These are phyloP conservation scores for Fusarium tuaranense DNA, from an alignment of 2,329 filamentous ascomycete genomes.

Conservation along the genomic window DNA sequence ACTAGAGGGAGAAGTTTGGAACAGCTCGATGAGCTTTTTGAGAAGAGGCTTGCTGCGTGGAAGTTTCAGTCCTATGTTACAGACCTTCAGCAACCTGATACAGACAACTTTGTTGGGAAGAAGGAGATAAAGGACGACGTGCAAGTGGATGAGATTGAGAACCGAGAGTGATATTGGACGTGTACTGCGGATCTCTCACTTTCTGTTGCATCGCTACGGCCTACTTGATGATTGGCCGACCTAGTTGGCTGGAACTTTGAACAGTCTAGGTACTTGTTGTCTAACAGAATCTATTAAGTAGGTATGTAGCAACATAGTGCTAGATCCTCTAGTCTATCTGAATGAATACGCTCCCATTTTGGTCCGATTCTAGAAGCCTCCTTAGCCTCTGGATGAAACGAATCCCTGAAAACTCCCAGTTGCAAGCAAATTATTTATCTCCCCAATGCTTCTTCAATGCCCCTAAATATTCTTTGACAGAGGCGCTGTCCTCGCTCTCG, in stretches of 20 bases:
- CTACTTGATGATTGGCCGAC: background rate
- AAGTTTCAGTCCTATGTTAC: background rate
- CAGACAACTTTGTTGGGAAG: background rate
- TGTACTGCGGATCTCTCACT: background rate
- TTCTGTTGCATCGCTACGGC: background rate
- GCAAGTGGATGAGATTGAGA: background rate
- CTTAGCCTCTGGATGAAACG: background rate
- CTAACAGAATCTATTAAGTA: background rate
- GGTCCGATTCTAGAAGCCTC: background rate
- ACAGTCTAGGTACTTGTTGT: background rate
- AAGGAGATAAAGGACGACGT: background rate
- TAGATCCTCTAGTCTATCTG: background rate
- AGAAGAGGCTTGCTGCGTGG: background rate
- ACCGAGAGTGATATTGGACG: background rate
- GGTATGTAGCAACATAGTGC: background rate
- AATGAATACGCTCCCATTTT: background rate
- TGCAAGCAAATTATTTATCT: background rate
- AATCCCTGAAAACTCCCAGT: background rate
- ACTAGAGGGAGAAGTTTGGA: background rate
- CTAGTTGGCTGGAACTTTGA: background rate
- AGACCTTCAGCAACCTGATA: background rate
- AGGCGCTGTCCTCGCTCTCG: slow-evolving; percentile 35
- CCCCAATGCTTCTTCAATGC: slow-evolving; percentile 26
- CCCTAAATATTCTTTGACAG: slow-evolving; percentile 39
- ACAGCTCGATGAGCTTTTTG: background rate